Conservation (phyloP, 768 basidiomycete genomes). For the Fistulinella prunicolor region DNA sequence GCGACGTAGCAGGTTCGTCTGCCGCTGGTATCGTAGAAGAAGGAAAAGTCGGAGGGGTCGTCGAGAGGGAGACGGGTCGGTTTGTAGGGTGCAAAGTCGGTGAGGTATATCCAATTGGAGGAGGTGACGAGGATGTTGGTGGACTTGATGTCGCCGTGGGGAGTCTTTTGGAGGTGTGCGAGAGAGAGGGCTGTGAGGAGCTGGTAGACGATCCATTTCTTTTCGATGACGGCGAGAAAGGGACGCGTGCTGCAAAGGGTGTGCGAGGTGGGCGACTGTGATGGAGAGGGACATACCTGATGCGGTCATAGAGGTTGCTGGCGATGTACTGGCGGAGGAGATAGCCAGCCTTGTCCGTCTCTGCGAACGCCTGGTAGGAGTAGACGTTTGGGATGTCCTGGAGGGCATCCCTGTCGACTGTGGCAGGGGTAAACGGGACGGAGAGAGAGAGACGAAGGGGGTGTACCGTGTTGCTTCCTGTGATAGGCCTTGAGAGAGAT, state of each 20-base stretch:
- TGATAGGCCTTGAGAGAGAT: slow-evolving; percentile 74
- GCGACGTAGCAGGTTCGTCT: slow-evolving; percentile 94
- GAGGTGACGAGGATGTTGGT: slow-evolving; percentile 96
- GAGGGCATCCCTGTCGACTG: slow-evolving; percentile 85
- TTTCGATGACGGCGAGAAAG: slow-evolving; percentile 87
- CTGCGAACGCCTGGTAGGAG: slow-evolving; percentile 84
- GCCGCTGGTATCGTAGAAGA: slow-evolving; percentile 95
- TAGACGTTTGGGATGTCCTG: slow-evolving; percentile 85
- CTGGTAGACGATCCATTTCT: slow-evolving; percentile 98
- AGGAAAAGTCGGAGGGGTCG: slow-evolving; percentile 96
- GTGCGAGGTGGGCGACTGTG: neutral
- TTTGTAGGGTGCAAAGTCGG: slow-evolving; percentile 94
- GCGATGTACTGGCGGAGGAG: slow-evolving; percentile 93
- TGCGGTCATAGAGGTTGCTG: slow-evolving; percentile 93
- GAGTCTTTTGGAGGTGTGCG: slow-evolving; percentile 79
- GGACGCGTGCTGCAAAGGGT: slow-evolving; percentile 75
- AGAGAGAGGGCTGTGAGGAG: slow-evolving; percentile 82
- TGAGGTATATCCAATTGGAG: slow-evolving; percentile 92
- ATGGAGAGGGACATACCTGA: slow-evolving; percentile 61
- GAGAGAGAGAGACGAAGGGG: rapidly evolving
- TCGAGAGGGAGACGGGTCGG: slow-evolving; percentile 94
- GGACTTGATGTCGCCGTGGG: slow-evolving; percentile 97
- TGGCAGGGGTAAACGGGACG: neutral
- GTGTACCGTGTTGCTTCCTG: slow-evolving; percentile 70
- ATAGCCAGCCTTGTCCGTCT: slow-evolving; percentile 96